These are phyloP conservation scores for Pythium monospermum DNA, from an alignment of 352 stramenopile genomes.

Conservation along the genomic window DNA sequence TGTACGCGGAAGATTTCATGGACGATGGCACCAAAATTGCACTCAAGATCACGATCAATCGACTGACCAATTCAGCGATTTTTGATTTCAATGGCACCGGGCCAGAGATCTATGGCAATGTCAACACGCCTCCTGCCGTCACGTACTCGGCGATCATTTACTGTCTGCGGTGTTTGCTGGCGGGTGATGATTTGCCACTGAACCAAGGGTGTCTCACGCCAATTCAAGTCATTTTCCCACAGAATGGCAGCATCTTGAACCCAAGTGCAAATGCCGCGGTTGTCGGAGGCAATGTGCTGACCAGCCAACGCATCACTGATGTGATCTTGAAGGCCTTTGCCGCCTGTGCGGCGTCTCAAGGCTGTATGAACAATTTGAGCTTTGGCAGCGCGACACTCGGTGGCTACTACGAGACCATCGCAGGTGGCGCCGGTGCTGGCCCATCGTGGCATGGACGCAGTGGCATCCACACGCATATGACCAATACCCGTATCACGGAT, in stretches of 20 bases:
- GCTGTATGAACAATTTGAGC: conserved; percentile 99
- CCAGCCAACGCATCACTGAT: conserved; percentile 97
- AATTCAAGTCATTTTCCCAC: conserved; percentile 95
- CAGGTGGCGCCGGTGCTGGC: conserved; percentile 94
- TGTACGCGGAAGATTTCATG: conserved; percentile 97
- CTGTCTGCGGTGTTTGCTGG: conserved; percentile 94
- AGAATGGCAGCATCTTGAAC: conserved; percentile 92
- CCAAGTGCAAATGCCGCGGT: conserved; percentile 94
- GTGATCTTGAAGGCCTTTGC: conserved; percentile 97
- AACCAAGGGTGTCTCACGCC: conserved; percentile 97
- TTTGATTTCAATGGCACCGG: conserved; percentile 99
- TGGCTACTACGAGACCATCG: conserved; percentile 99
- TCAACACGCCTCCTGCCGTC: conserved; percentile 97
- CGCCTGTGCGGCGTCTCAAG: conserved; percentile 95
- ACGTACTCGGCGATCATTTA: conserved; percentile 99
- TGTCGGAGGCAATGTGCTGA: conserved; percentile 98
- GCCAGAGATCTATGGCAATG: conserved; percentile 96
- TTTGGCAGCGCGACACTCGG: conserved; percentile 94
- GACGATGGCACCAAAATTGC: conserved; percentile 98
- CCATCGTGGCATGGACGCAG: conserved; percentile 95
- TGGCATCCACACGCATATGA: conserved; percentile 99
- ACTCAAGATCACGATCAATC: conserved; percentile 95
- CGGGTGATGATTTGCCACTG: conserved; percentile 92
- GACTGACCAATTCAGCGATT: conserved; percentile 78
- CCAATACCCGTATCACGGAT: conserved; percentile 99